A percentile compares a stretch with the other conserved stretches of the same genome.
These are phyloP conservation scores for Brettanomyces nanus DNA, from an alignment of 805 yeast species.

Conservation along the genomic window DNA sequence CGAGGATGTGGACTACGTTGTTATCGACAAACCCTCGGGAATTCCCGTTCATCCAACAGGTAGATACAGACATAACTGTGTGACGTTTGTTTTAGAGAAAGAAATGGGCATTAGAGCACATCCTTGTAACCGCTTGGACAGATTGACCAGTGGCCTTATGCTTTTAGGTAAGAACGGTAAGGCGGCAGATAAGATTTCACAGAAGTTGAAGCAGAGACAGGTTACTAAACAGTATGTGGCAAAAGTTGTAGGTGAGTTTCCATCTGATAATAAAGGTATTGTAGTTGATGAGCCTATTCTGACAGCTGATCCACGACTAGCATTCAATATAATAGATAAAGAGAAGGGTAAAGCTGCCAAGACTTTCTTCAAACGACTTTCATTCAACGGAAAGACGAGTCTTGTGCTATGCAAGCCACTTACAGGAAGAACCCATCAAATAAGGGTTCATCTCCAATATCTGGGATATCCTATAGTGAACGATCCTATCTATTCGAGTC, in stretches of 20 bases:
- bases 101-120: constrained; percentile 64
- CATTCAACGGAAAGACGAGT: constrained; percentile 58
- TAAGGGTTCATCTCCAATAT: constrained; percentile 84
- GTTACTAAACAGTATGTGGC: constrained; percentile 83
- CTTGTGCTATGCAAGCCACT: constrained; percentile 78
- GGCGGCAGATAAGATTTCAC: constrained; percentile 70
- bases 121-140: constrained; percentile 80
- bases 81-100: constrained; percentile 67
- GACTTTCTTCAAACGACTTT: constrained; percentile 59
- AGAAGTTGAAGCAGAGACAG: constrained; percentile 62
- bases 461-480: constrained; percentile 88
- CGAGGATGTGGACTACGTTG: constrained; percentile 69
- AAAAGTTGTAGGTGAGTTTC: constrained; percentile 80
- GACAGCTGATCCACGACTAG: constrained; percentile 68
- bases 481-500: constrained; percentile 84
- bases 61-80: constrained; percentile 62
- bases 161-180: constrained; percentile 75
- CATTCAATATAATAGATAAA: constrained; percentile 50
- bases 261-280: constrained; percentile 34
- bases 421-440: constrained; percentile 95
- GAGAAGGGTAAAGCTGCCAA: constrained; percentile 60
- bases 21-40: constrained; percentile 90
- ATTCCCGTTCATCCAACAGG: constrained; percentile 97
- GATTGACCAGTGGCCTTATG: constrained; percentile 90
- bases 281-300: constrained; percentile 58